Evolutionary conservation across 805 yeast species (phyloP), one percentile per base, ranked within the genome.

Genomic region (Lipomyces yamadae): DNA sequence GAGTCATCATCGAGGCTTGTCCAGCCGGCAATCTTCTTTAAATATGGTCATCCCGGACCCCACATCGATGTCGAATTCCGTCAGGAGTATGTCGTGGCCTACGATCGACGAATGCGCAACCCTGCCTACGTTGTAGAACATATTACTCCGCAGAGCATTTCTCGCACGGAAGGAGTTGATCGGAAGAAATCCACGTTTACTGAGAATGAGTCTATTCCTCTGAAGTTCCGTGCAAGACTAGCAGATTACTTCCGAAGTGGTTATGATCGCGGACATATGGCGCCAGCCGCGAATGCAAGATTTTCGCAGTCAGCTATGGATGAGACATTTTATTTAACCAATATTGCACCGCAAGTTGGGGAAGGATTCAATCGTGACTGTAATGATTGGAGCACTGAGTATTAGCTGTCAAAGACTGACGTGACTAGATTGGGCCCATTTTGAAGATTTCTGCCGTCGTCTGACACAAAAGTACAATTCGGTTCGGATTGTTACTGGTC

Each of bases 261-360:
- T 0, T 95, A 91, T 78, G 99, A 95, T 77, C 81, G 98, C 71
- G 99, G 99, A 4, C 99, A 95, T 78, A 66, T 67, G 69, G 71
- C 97, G 0, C 98, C 99, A 2, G 99, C 99, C 4, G 98, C 98
- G 0, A 90, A 95, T 77, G 98, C 98, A 33, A 92, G 91, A 76
- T 95, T 86, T 79, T 86, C 87, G 39, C 99, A 95, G 78, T 72
- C 76, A 24, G 98, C 98, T 24, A 94, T 95, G 98, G 89, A 95
- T 78, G 97, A 94, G 77, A 95, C 99, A 0, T 95, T 95, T 75
- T 86, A 81, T 70, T 80, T 95, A 73, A 88, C 97, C 4, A 95
- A 95, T 78, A 94, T 95, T 83, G 86, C 96, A 6, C 99, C 99
- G 0, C 99, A 95, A 77, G 97, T 95, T 2, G 99, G 99, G 2